Evolutionary conservation across 768 basidiomycete genomes (phyloP).

Genomic region (Boletus reticulatus): DNA sequence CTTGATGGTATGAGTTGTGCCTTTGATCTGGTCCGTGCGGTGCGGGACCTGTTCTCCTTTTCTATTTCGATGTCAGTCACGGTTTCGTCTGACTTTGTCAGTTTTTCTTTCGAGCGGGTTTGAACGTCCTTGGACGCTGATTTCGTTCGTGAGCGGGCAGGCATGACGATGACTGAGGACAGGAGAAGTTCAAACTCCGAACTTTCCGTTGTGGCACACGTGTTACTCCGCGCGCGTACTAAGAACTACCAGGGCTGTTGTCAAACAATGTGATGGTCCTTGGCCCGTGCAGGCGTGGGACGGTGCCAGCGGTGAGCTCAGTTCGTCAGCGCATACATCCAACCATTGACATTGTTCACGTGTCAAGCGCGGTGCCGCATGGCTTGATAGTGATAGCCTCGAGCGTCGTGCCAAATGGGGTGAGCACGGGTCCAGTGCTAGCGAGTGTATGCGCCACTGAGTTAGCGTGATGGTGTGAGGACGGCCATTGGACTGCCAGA

Average conservation of each 20-base stretch:
- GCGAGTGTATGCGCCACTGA: constrained; percentile 1
- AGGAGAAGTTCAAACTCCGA: constrained; percentile 34
- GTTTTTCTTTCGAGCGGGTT: constrained; percentile 20
- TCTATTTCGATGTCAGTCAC: constrained; percentile 23
- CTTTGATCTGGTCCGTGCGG: constrained; percentile 24
- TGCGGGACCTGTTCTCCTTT: constrained; percentile 30
- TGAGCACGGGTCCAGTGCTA: neutral
- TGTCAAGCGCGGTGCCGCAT: constrained; percentile 9
- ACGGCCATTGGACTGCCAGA: too few relatives aligned
- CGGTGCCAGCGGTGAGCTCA: constrained; percentile 4
- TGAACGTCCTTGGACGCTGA: constrained; percentile 22
- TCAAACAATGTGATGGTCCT: too few relatives aligned
- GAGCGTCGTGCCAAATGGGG: constrained; percentile 13
- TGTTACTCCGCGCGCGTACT: neutral
- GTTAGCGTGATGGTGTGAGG: neutral
- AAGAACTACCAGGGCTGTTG: neutral
- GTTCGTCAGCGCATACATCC: neutral
- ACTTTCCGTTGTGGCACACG: constrained; percentile 23
- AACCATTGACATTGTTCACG: constrained; percentile 4
- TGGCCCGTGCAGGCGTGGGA: neutral
- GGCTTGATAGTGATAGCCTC: constrained; percentile 3
- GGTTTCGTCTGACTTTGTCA: constrained; percentile 13
- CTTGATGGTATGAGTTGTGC: constrained; percentile 13
- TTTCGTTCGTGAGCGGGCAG: constrained; percentile 46
- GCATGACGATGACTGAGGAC: constrained; percentile 35